A percentile compares a stretch with the other conserved stretches of the same genome.
These are phyloP conservation scores for Pichia sp. DNA, from an alignment of 1,139 yeast species.

Conservation along the genomic window DNA sequence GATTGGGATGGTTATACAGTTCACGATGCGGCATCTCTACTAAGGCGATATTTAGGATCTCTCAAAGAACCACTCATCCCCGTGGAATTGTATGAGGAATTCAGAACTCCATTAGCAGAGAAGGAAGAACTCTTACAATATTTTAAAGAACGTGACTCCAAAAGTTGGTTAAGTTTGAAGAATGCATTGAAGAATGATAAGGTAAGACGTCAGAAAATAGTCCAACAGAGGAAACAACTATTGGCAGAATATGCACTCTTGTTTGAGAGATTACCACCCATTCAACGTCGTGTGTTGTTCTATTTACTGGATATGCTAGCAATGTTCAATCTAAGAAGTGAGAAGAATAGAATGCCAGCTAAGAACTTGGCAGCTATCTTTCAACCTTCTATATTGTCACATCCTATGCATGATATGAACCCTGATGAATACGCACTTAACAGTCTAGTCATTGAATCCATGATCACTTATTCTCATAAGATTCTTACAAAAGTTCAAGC, in stretches of 20 bases:
- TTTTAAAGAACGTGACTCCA: conserved; percentile 39
- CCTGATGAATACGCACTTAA: conserved; percentile 89
- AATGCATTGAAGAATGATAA: conserved; percentile 1
- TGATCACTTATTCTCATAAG: conserved; percentile 80
- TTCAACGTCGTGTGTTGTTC: conserved; percentile 76
- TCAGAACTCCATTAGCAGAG: conserved; percentile 68
- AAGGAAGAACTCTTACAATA: conserved; percentile 56
- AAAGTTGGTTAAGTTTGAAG: background rate
- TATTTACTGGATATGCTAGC: conserved; percentile 83
- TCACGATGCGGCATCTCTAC: conserved; percentile 94
- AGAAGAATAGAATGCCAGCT: conserved; percentile 83
- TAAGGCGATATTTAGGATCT: conserved; percentile 78
- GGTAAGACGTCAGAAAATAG: conserved; percentile 28
- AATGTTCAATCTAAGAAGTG: conserved; percentile 74
- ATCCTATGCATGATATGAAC: conserved; percentile 85
- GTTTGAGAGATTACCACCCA: conserved; percentile 58
- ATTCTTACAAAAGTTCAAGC: conserved; percentile 51
- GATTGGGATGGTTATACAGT: conserved; percentile 93
- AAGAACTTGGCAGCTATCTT: conserved; percentile 91
- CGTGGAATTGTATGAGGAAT: conserved; percentile 63
- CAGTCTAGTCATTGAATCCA: conserved; percentile 79
- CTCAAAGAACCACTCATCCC: conserved; percentile 93
- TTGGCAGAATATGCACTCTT: conserved; percentile 63
- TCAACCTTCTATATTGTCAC: conserved; percentile 90
- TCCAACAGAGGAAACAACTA: conserved; percentile 53